phyloP scores from a whole-genome alignment of 2,329 filamentous ascomycete species.

The Pseudogymnoascus sp. region DNA sequence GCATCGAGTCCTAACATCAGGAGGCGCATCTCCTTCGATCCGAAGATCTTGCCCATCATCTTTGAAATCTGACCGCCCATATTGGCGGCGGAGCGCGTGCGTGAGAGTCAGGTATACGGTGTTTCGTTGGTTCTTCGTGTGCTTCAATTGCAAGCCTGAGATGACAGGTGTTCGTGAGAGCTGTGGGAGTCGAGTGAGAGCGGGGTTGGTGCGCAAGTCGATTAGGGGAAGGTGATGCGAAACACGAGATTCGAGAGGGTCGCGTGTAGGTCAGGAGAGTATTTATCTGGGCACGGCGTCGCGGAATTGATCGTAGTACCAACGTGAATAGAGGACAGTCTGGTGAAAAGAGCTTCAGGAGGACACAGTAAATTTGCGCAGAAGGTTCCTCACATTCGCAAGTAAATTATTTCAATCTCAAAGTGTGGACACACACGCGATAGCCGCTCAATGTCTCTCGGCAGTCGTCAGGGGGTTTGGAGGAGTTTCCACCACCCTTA shows the following conservation, averaged over 20 bases:
- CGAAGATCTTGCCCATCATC: slow-evolving; percentile 97
- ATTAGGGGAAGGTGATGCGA: slow-evolving; percentile 1
- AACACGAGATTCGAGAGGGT: slow-evolving; percentile 7
- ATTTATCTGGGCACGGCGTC: neutral
- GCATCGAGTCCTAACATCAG: slow-evolving; percentile 97
- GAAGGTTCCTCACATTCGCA: neutral
- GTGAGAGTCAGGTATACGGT: neutral
- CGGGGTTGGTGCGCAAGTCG: slow-evolving; percentile 2
- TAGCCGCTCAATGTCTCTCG: slow-evolving; percentile 10
- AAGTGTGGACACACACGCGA: slow-evolving; percentile 6
- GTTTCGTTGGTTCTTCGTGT: neutral
- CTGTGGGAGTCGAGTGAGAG: neutral
- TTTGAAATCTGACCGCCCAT: slow-evolving; percentile 95
- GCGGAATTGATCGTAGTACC: neutral
- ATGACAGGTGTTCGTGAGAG: neutral
- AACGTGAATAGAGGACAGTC: neutral
- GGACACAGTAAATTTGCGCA: neutral
- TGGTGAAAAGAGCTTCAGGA: slow-evolving; percentile 1
- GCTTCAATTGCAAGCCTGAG: neutral
- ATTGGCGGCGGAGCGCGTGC: slow-evolving; percentile 30
- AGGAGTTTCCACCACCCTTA: slow-evolving; percentile 8
- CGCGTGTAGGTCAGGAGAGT: slow-evolving; percentile 2
- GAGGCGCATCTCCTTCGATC: slow-evolving; percentile 97
- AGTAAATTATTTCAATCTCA: slow-evolving; percentile 11
- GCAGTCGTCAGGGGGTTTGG: neutral